phyloP scores from a whole-genome alignment of 164 flowering plant species.

The Tetrastigma voinierianum region DNA sequence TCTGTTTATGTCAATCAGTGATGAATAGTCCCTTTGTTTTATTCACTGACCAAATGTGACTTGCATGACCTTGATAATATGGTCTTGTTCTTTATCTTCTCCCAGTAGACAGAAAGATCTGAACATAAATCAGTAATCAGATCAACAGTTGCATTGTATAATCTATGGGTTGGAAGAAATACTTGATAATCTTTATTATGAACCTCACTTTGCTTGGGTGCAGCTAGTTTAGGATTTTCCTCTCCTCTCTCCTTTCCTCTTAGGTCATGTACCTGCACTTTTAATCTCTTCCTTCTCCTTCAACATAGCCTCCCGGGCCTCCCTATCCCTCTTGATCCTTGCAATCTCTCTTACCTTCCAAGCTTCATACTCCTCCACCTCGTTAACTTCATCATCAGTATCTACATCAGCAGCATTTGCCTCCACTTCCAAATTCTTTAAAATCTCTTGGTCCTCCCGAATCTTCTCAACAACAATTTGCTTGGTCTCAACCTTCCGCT shows the following conservation, averaged over 20 bases:
- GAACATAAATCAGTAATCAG: no score
- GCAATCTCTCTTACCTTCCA: constrained; percentile 91
- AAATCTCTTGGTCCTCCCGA: constrained; percentile 66
- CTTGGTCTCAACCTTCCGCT: constrained; percentile 72
- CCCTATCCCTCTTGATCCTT: constrained; percentile 90
- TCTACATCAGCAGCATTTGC: constrained; percentile 80
- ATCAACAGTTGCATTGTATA: no score
- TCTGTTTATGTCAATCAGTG: no score
- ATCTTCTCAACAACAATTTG: constrained; percentile 76
- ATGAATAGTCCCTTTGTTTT: no score
- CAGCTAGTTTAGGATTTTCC: constrained; percentile 72
- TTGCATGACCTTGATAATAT: no score
- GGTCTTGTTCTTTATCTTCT: no score
- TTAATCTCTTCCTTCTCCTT: constrained; percentile 93
- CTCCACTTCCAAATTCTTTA: constrained; percentile 62
- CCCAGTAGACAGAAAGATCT: no score
- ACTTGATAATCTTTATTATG: no score
- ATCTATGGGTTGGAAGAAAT: no score
- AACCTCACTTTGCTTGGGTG: constrained; percentile 76
- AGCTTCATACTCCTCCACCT: constrained; percentile 90
- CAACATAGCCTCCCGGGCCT: constrained; percentile 67
- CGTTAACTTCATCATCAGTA: constrained; percentile 85
- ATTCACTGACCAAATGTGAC: no score
- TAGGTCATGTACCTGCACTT: constrained; percentile 86
- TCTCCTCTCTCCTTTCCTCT: constrained; percentile 92